These are phyloP conservation scores for Chenopodium suecicum DNA, from an alignment of 148 eudicot genomes.

Conservation along the genomic window DNA sequence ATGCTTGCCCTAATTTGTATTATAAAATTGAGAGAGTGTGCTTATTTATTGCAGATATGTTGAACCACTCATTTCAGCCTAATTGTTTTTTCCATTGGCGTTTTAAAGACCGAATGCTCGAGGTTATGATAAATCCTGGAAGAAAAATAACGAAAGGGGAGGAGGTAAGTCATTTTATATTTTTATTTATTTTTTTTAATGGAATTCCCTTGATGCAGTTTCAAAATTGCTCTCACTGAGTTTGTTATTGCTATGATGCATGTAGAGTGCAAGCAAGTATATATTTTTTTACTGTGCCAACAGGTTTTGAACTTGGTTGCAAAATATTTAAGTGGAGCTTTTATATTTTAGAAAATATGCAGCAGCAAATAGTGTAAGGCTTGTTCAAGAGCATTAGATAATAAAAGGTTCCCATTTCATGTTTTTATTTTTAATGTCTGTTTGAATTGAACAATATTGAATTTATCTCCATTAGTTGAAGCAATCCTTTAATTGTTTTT, in stretches of 20 bases:
- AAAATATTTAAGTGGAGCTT: neutral
- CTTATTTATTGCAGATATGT: conserved; percentile 66
- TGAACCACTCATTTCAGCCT: conserved; percentile 92
- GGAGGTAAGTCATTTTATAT: conserved; percentile 56
- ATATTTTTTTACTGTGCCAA: neutral
- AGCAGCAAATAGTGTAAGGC: neutral
- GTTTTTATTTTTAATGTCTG: neutral
- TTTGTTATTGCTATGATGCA: too few relatives aligned
- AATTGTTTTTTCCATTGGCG: conserved; percentile 99
- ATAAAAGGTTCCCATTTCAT: neutral
- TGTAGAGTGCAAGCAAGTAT: too few relatives aligned
- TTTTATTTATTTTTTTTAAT: neutral
- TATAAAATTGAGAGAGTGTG: neutral
- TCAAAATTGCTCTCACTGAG: neutral
- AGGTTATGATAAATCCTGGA: conserved; percentile 98
- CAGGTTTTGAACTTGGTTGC: neutral
- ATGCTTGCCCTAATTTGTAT: conserved; percentile 7
- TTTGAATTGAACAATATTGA: neutral
- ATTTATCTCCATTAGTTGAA: neutral
- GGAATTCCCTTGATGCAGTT: neutral
- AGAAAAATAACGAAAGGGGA: conserved; percentile 78
- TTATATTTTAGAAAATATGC: neutral
- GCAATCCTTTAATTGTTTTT: too few relatives aligned
- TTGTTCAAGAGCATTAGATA: neutral
- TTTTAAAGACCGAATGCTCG: conserved; percentile 95